These are phyloP conservation scores for Tilletiopsis washingtonensis DNA, from an alignment of 1,284 basidiomycete species.

Conservation along the genomic window DNA sequence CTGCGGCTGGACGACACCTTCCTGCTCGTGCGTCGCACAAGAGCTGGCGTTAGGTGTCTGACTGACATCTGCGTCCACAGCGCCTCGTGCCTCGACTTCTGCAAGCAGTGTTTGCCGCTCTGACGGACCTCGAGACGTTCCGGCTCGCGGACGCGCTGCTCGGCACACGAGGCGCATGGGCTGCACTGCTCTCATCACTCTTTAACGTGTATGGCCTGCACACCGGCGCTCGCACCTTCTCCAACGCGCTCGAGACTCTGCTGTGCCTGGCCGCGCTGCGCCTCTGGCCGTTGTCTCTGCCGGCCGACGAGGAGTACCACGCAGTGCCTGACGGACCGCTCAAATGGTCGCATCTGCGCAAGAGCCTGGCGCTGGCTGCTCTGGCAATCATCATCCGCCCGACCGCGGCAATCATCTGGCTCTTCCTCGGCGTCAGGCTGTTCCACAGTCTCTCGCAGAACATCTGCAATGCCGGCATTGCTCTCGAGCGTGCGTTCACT, in stretches of 20 bases:
- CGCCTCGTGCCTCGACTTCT: slow-evolving; percentile 62
- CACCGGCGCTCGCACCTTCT: slow-evolving; percentile 76
- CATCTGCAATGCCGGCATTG: too few relatives aligned
- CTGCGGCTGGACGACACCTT: slow-evolving; percentile 54
- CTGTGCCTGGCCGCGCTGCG: slow-evolving; percentile 70
- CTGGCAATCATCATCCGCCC: slow-evolving; percentile 72
- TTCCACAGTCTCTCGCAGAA: too few relatives aligned
- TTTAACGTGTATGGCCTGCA: slow-evolving; percentile 69
- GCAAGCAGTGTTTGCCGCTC: slow-evolving; percentile 70
- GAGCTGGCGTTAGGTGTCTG: slow-evolving; percentile 16
- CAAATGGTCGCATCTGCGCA: too few relatives aligned
- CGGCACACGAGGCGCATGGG: slow-evolving; percentile 57
- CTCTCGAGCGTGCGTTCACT: too few relatives aligned
- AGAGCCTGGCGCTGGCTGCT: slow-evolving; percentile 57
- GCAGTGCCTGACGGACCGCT: not conserved
- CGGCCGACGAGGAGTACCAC: not conserved
- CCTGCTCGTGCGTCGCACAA: too few relatives aligned
- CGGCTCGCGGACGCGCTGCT: slow-evolving; percentile 59
- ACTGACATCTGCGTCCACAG: slow-evolving; percentile 25
- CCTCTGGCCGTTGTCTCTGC: slow-evolving; percentile 57
- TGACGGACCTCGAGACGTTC: slow-evolving; percentile 69
- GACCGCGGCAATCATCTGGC: slow-evolving; percentile 79
- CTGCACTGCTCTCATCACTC: slow-evolving; percentile 56
- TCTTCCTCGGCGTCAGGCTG: slow-evolving; percentile 49
- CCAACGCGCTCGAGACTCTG: slow-evolving; percentile 85